Conservation (phyloP, 768 basidiomycete genomes). For the Exidia glandulosa region DNA sequence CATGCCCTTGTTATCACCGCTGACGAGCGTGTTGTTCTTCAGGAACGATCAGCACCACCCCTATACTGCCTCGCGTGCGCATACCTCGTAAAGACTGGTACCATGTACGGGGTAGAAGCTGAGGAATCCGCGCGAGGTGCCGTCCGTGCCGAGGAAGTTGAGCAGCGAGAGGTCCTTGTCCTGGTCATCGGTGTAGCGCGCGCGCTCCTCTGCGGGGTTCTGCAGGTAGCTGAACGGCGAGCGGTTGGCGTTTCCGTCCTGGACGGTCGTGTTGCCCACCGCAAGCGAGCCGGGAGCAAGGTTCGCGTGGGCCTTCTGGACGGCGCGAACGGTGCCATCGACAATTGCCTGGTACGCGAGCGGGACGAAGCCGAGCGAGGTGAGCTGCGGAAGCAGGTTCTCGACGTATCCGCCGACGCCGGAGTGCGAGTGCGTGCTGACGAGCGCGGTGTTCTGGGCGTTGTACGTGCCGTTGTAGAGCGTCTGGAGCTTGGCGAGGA, state of each 20-base stretch:
- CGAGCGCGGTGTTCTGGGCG: constrained; percentile 61
- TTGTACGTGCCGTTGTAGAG: constrained; percentile 56
- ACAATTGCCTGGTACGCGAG: constrained; percentile 66
- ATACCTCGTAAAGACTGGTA: constrained; percentile 71
- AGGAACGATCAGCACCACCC: neutral
- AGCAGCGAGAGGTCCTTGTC: constrained; percentile 66
- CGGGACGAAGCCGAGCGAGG: constrained; percentile 60
- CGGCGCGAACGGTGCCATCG: constrained; percentile 54
- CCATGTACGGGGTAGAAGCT: constrained; percentile 75
- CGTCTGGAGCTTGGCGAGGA: constrained; percentile 45
- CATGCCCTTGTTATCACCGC: constrained; percentile 79
- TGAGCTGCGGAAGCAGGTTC: constrained; percentile 67
- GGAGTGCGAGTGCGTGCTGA: constrained; percentile 60
- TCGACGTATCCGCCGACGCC: constrained; percentile 74
- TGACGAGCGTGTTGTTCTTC: constrained; percentile 75
- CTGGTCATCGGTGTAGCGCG: constrained; percentile 54
- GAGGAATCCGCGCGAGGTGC: constrained; percentile 52
- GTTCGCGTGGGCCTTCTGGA: constrained; percentile 52
- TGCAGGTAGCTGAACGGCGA: constrained; percentile 67
- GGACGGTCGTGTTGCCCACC: constrained; percentile 57
- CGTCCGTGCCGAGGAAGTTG: constrained; percentile 46
- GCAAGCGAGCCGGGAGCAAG: constrained; percentile 49
- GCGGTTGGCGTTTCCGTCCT: constrained; percentile 62
- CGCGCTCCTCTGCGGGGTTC: constrained; percentile 62
- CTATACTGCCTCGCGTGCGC: neutral